phyloP scores from a whole-genome alignment of 139 green algal genomes.

The Klebsormidium nitens region DNA sequence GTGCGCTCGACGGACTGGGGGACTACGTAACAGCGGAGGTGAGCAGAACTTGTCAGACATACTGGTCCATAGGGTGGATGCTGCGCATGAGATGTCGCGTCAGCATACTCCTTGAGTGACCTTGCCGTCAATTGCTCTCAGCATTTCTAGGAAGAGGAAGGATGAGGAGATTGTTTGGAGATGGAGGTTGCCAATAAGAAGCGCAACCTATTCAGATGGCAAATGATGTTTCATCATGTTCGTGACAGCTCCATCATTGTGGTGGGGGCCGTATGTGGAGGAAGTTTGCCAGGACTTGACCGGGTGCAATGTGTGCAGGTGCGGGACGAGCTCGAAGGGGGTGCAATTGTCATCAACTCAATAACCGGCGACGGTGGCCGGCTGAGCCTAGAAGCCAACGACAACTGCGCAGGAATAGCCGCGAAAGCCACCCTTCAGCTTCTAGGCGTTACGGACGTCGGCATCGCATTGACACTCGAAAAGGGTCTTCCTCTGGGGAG shows the following conservation, averaged over 20 bases:
- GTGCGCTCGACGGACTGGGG: conserved; percentile 85
- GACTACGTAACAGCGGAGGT: conserved; percentile 67
- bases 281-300: background rate
- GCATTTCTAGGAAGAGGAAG: background rate
- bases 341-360: conserved; percentile 72
- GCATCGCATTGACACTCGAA: conserved; percentile 69
- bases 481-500: conserved; percentile 93
- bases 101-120: background rate
- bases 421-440: conserved; percentile 78
- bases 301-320: conserved; percentile 6
- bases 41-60: background rate
- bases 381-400: conserved; percentile 63
- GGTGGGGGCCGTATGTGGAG: too few species aligned
- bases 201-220: background rate
- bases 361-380: conserved; percentile 85
- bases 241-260: too few species aligned
- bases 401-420: conserved; percentile 93
- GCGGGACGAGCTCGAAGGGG: conserved; percentile 55
- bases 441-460: conserved; percentile 65
- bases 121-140: background rate
- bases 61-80: background rate
- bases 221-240: too few species aligned
- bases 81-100: background rate
- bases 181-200: background rate
- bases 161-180: background rate